Conservation (phyloP, 176 grass and related monocot species). For the Zoysia japonica region DNA sequence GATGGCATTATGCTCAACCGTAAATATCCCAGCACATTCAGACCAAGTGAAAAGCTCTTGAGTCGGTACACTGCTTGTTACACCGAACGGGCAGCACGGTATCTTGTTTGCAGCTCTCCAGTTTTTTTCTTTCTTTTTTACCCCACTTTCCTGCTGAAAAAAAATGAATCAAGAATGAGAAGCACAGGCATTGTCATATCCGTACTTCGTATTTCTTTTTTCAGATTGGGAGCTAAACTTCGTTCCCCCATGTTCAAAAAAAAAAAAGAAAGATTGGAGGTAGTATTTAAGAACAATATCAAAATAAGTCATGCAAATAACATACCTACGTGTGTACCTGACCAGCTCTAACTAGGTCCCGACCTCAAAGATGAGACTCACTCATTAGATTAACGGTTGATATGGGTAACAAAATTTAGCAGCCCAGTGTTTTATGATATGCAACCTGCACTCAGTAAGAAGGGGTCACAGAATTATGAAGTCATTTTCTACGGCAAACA, state of each 20-base stretch:
- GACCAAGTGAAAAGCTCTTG: background rate
- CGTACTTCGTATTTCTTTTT: too few species aligned
- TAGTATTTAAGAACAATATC: conserved; percentile 9
- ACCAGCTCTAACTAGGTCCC: background rate
- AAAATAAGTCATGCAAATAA: conserved; percentile 2
- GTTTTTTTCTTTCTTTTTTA: background rate
- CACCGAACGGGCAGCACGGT: background rate
- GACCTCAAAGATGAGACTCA: conserved; percentile 21
- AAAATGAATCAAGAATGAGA: conserved; percentile 6
- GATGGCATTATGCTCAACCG: background rate
- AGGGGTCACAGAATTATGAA: conserved; percentile 4
- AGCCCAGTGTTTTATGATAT: conserved; percentile 69
- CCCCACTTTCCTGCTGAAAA: background rate
- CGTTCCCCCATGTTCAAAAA: too few species aligned
- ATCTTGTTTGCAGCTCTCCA: background rate
- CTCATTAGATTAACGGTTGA: background rate
- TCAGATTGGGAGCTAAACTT: too few species aligned
- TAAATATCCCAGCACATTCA: background rate
- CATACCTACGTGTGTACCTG: conserved; percentile 14
- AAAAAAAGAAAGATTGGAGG: too few species aligned
- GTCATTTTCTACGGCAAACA: background rate
- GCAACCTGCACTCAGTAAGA: conserved; percentile 61
- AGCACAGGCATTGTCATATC: background rate
- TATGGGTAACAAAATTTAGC: conserved; percentile 35
- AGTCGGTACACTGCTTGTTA: background rate